Conservation (phyloP, 208 protist species). For the Acanthamoeba healyi region DNA sequence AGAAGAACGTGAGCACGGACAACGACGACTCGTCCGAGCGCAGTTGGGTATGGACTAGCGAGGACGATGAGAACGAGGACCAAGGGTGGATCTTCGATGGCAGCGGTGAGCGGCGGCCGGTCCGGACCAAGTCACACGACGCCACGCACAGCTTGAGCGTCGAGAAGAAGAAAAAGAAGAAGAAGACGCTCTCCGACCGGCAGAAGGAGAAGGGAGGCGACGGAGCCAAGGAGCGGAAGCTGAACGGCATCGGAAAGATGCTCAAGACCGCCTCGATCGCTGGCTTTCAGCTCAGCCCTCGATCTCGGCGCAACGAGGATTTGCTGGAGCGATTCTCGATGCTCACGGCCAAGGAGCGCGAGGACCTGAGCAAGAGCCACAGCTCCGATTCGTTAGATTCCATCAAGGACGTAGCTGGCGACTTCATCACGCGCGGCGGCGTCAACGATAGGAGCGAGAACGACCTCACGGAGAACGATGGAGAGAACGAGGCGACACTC, state of each 20-base stretch:
- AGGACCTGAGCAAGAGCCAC: not conserved
- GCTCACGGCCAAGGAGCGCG: not conserved
- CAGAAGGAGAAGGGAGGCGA: not conserved
- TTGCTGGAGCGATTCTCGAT: not conserved
- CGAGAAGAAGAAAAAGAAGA: constrained; percentile 6
- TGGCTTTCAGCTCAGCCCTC: not conserved
- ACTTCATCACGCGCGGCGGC: not conserved
- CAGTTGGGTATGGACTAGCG: not conserved
- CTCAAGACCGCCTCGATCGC: not conserved
- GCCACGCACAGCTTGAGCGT: not conserved
- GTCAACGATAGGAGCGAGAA: not conserved
- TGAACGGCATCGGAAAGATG: not conserved
- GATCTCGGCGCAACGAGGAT: not conserved
- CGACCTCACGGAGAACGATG: not conserved
- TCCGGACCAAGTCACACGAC: not conserved
- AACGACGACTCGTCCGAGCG: not conserved
- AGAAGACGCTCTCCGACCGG: not conserved
- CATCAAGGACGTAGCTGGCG: no score
- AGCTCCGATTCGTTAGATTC: not conserved
- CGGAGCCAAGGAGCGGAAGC: not conserved
- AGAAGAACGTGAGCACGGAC: not conserved
- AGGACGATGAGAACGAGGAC: not conserved
- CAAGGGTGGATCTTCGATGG: not conserved
- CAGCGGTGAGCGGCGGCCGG: not conserved
- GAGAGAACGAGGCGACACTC: not conserved